Percentiles rank a stretch among this genome's conserved stretches.
Conservation (phyloP, 2,329 filamentous ascomycete genomes). For the Cryphonectria radicalis region DNA sequence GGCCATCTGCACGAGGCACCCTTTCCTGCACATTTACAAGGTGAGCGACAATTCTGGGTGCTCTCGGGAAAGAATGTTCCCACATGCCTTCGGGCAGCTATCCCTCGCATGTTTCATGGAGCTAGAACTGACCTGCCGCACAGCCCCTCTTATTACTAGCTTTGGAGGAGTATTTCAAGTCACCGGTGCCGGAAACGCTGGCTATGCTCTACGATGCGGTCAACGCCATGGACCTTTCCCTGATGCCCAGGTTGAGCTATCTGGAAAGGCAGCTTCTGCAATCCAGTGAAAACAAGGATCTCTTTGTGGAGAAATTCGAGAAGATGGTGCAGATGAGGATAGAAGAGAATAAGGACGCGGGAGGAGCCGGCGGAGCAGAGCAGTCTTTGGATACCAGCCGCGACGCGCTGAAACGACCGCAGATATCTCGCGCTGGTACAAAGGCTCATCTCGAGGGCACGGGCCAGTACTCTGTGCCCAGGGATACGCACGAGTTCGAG, state of each 20-base stretch:
- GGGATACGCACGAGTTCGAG: slow-evolving; percentile 98
- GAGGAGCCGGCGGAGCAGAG: not conserved
- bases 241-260: slow-evolving; percentile 84
- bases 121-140: slow-evolving; percentile 28
- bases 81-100: not conserved
- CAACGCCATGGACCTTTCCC: slow-evolving; percentile 93
- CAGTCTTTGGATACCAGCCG: slow-evolving; percentile 51
- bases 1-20: slow-evolving; percentile 97
- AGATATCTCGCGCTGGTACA: slow-evolving; percentile 64
- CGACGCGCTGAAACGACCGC: slow-evolving; percentile 51
- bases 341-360: slow-evolving; percentile 60
- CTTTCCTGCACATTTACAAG: slow-evolving; percentile 99
- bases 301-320: slow-evolving; percentile 98
- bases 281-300: slow-evolving; percentile 89
- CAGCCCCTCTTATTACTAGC: slow-evolving; percentile 87
- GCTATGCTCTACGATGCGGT: slow-evolving; percentile 88
- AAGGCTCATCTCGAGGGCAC: slow-evolving; percentile 66
- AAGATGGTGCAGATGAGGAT: slow-evolving; percentile 86
- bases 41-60: slow-evolving; percentile 38
- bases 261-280: slow-evolving; percentile 87
- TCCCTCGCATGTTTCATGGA: slow-evolving; percentile 1
- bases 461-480: slow-evolving; percentile 74
- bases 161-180: slow-evolving; percentile 95
- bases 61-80: slow-evolving; percentile 36
- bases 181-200: slow-evolving; percentile 84